These are phyloP conservation scores for Microsporum audouinii DNA, from an alignment of 2,329 filamentous ascomycete species.

Conservation along the genomic window DNA sequence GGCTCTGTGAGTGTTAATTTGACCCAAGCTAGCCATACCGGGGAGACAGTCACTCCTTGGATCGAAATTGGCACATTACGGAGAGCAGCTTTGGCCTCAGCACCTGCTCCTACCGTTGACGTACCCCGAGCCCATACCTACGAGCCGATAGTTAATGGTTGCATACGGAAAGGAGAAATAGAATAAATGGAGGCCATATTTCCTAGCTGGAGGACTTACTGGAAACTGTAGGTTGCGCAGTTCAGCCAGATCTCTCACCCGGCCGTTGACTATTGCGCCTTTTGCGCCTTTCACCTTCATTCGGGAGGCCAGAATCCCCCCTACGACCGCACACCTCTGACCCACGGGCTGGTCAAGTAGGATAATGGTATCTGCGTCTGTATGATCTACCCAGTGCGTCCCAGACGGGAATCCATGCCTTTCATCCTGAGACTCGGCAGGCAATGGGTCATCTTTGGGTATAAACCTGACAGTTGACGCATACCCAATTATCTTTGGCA, in stretches of 20 bases:
- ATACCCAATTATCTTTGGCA: constrained; percentile 31
- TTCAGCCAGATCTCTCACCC: constrained; percentile 55
- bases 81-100: constrained; percentile 33
- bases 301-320: constrained; percentile 63
- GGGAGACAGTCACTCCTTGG: constrained; percentile 31
- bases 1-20: background rate
- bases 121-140: constrained; percentile 35
- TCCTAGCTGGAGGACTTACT: constrained; percentile 25
- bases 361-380: constrained; percentile 49
- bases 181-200: background rate
- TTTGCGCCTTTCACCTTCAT: constrained; percentile 52
- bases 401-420: constrained; percentile 45
- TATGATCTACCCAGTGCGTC: constrained; percentile 58
- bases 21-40: constrained; percentile 23
- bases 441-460: constrained; percentile 41
- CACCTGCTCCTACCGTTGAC: constrained; percentile 36
- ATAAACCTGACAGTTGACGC: constrained; percentile 44
- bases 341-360: constrained; percentile 54
- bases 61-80: constrained; percentile 32
- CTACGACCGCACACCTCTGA: constrained; percentile 59
- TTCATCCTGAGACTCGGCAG: constrained; percentile 20
- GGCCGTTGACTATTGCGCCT: constrained; percentile 55
- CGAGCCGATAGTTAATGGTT: background rate
- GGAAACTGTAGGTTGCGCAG: constrained; percentile 46
- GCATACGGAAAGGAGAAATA: background rate